Evolutionary conservation across 2,329 filamentous ascomycete genomes (phyloP).

Genomic region (Diplocarpon mali): DNA sequence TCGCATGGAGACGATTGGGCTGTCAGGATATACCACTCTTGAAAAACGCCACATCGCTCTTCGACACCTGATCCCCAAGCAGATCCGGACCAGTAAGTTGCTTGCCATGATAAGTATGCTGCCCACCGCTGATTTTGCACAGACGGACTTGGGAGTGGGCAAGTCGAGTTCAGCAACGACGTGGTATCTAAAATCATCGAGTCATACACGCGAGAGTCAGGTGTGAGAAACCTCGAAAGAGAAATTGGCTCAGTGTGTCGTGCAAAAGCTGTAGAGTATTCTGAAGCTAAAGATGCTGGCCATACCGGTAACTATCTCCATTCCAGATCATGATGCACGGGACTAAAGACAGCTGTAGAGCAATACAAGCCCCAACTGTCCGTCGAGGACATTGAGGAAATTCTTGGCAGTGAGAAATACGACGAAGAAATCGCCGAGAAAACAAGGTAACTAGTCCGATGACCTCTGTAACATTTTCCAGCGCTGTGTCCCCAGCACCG

Average conservation of each 20-base stretch:
- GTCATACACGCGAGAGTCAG: slow-evolving; percentile 90
- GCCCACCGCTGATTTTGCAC: slow-evolving; percentile 14
- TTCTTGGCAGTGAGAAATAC: slow-evolving; percentile 85
- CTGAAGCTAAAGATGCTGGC: slow-evolving; percentile 72
- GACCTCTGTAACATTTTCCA: neutral
- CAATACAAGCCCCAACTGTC: slow-evolving; percentile 65
- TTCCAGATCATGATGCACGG: neutral
- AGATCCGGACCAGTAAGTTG: slow-evolving; percentile 59
- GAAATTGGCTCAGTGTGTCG: slow-evolving; percentile 93
- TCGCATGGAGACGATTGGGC: slow-evolving; percentile 90
- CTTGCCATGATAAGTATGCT: neutral
- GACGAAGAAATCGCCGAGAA: slow-evolving; percentile 94
- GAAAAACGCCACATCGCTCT: slow-evolving; percentile 94
- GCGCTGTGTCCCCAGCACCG: slow-evolving; percentile 4
- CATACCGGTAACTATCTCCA: slow-evolving; percentile 27
- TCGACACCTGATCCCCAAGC: slow-evolving; percentile 91
- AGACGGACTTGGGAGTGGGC: slow-evolving; percentile 64
- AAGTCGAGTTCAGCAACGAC: slow-evolving; percentile 67
- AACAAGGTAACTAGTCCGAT: slow-evolving; percentile 31
- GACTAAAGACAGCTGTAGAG: slow-evolving; percentile 27
- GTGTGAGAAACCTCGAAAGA: slow-evolving; percentile 89
- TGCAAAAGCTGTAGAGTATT: slow-evolving; percentile 88
- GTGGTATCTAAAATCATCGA: slow-evolving; percentile 94
- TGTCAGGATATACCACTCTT: slow-evolving; percentile 91
- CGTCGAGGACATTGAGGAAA: slow-evolving; percentile 74